Evolutionary conservation across 257 asterid species (phyloP).

Genomic region (Primulina eburnea): DNA sequence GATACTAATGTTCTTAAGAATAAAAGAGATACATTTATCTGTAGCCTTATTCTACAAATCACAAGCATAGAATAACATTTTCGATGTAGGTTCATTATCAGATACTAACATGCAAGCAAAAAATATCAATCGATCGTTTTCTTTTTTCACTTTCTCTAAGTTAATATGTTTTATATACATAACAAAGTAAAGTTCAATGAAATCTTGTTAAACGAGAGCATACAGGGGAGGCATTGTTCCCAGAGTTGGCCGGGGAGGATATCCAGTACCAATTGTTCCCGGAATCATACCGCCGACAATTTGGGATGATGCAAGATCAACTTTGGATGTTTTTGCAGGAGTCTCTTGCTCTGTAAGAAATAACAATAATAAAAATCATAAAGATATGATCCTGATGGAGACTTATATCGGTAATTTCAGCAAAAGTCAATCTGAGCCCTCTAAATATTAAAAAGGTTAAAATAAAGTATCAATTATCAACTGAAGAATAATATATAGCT

Average conservation of each 20-base stretch:
- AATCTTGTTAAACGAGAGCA: conserved; percentile 19
- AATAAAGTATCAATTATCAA: not conserved
- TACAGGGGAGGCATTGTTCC: conserved; percentile 59
- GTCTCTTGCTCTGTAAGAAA: conserved; percentile 64
- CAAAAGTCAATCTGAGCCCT: not conserved
- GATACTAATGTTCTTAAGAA: not conserved
- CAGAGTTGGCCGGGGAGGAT: conserved; percentile 52
- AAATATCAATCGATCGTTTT: not conserved
- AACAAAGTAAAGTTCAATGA: not conserved
- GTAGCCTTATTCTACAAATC: not conserved
- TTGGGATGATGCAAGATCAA: conserved; percentile 58
- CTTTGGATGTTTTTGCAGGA: conserved; percentile 67
- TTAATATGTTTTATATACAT: not conserved
- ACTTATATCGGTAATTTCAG: not conserved
- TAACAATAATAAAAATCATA: not conserved
- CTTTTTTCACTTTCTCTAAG: not conserved
- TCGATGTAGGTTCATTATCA: not conserved
- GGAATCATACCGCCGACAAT: conserved; percentile 49
- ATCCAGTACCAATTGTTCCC: conserved; percentile 48
- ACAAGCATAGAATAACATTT: not conserved
- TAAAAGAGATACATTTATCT: not conserved
- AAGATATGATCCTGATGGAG: conserved; percentile 19
- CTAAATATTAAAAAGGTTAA: not conserved
- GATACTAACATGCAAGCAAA: not conserved
- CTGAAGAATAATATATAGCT: conserved; percentile 4